Conservation (phyloP, 768 basidiomycete species). For the Erythrobasidium yunnanense region DNA sequence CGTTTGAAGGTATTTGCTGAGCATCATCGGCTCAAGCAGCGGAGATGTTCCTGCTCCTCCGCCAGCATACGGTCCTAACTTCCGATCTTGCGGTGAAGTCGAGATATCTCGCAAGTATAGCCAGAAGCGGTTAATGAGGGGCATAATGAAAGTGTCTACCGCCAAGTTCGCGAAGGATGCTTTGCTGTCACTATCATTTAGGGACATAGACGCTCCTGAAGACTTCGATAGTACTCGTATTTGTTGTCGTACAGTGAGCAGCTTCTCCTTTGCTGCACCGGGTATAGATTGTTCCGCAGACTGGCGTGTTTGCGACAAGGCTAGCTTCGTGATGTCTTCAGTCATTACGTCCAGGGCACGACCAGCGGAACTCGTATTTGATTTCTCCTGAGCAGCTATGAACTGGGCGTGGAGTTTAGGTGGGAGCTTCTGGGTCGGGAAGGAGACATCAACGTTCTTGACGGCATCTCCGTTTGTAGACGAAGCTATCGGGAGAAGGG, state of each 20-base stretch:
- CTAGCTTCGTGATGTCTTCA: constrained; percentile 53
- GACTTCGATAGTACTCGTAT: too few relatives aligned
- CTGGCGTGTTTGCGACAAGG: constrained; percentile 55
- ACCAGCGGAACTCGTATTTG: not conserved
- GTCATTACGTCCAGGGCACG: constrained; percentile 52
- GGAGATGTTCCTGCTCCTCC: constrained; percentile 68
- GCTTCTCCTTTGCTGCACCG: constrained; percentile 60
- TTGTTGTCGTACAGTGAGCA: constrained; percentile 51
- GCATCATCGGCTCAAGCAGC: constrained; percentile 63
- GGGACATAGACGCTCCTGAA: too few relatives aligned
- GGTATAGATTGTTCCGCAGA: constrained; percentile 52
- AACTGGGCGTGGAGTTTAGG: constrained; percentile 51
- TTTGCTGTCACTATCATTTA: too few relatives aligned
- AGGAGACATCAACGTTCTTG: constrained; percentile 43
- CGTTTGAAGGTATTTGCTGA: constrained; percentile 65
- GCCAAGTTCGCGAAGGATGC: constrained; percentile 54
- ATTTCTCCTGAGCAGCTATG: constrained; percentile 34
- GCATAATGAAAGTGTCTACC: constrained; percentile 76
- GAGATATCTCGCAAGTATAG: constrained; percentile 73
- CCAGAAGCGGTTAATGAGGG: constrained; percentile 91
- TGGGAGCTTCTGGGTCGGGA: constrained; percentile 75
- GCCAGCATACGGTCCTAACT: constrained; percentile 42
- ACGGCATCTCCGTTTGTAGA: constrained; percentile 28
- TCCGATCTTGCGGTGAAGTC: constrained; percentile 51
- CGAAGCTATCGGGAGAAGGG: constrained; percentile 40